Base-by-base conservation (phyloP, 2,329 filamentous ascomycete species). In the Thelonectria olida region DNA sequence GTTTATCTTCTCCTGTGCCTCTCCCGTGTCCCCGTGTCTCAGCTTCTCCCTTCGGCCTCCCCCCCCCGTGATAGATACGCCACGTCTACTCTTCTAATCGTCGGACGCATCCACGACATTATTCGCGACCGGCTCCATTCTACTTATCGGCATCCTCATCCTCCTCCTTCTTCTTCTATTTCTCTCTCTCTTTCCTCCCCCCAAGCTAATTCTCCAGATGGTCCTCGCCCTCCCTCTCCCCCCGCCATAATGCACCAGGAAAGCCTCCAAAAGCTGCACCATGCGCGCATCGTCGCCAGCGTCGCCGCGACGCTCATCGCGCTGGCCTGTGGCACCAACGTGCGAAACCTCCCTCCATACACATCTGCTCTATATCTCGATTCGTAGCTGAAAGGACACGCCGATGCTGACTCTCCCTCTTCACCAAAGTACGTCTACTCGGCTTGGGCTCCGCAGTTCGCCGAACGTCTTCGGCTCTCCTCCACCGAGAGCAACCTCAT, bases 361-460 rank as follows among this genome's bases (percentile, higher is more conserved):
- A n/a, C n/a, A n/a, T n/a, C n/a, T n/a, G n/a, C n/a, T n/a, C n/a
- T n/a, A n/a, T n/a, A n/a, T n/a, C n/a, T n/a, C n/a, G n/a, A n/a
- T n/a, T n/a, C 39, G 19, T 49, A 34, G 31, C 54, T 22, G 8
- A n/a, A n/a, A n/a, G n/a, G n/a, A n/a, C n/a, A 38, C 19, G 19
- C n/a, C 36, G 4, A 12, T 51, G 25, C 47, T 50, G 28, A 47
- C 56, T 41, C 25, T 27, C 25, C 7, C n/a, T 7, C 42, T 10
- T 54, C 31, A 36, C 15, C 31, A 51, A 74, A 97, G 93, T 98
- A 99, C 87, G 95, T 94, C 74, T 99, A 97, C 79, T 97, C 93
- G 56, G 95, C 95, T 78, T 99, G 96, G 94, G 93, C 92, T 13
- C 96, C 96, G 19, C 94, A 97, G 79, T 97, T 97, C 74, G 93